phyloP scores from a whole-genome alignment of 116 monocot species.

The Papilionanthe hybrid region DNA sequence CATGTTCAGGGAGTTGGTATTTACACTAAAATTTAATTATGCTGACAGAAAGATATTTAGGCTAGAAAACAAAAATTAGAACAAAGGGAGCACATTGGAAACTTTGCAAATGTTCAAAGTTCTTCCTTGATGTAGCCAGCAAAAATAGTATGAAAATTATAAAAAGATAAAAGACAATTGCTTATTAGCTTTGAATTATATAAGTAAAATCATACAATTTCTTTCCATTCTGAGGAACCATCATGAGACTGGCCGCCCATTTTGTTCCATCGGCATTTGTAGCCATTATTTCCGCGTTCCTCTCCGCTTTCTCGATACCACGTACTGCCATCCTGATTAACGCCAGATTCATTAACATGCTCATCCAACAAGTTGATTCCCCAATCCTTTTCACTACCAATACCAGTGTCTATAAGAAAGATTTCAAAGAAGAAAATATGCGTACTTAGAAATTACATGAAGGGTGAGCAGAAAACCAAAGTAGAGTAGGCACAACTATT shows the following conservation, averaged over 20 bases:
- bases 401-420: slow-evolving; percentile 84
- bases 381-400: slow-evolving; percentile 99
- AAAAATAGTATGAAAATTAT: not conserved
- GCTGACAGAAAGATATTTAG: not conserved
- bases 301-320: slow-evolving; percentile 94
- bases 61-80: not conserved
- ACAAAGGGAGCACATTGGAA: not conserved
- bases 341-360: slow-evolving; percentile 68
- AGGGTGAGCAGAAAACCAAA: not conserved
- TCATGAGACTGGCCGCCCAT: slow-evolving; percentile 85
- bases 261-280: slow-evolving; percentile 75
- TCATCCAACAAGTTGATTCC: slow-evolving; percentile 89
- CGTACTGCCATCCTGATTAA: slow-evolving; percentile 91
- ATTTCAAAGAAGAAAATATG: slow-evolving; percentile 35
- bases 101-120: slow-evolving; percentile 3
- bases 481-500: slow-evolving; percentile 10
- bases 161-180: not conserved
- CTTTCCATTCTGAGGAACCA: slow-evolving; percentile 85
- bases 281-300: slow-evolving; percentile 81
- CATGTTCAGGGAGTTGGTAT: no score
- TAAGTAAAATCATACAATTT: slow-evolving; percentile 56
- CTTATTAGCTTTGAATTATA: not conserved
- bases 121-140: not conserved
- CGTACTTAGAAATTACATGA: slow-evolving; percentile 23
- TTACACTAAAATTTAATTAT: no score